These are phyloP conservation scores for Bolboschoenoplectus hybrid DNA, from an alignment of 202 grass and related monocot genomes.

Conservation along the genomic window DNA sequence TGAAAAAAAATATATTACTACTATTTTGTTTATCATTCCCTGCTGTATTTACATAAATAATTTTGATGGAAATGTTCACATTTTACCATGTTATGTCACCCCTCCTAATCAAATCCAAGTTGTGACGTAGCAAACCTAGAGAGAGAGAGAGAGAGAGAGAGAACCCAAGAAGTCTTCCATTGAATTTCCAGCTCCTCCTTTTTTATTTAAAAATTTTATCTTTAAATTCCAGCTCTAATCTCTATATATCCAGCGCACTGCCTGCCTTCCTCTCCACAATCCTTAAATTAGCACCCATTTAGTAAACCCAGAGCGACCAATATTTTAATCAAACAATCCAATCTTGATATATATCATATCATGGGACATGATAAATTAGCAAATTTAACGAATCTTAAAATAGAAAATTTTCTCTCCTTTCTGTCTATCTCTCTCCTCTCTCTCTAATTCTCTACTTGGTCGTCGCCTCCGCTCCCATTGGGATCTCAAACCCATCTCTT, in stretches of 20 bases:
- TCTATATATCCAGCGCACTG: slow-evolving; percentile 27
- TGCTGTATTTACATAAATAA: not conserved
- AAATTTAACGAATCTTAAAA: slow-evolving; percentile 25
- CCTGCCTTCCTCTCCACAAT: not conserved
- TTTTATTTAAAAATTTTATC: not conserved
- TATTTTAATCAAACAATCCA: slow-evolving; percentile 33
- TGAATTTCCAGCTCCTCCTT: slow-evolving; percentile 11
- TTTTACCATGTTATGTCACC: slow-evolving; percentile 7
- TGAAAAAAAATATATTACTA: not conserved
- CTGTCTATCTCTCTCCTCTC: slow-evolving; percentile 30
- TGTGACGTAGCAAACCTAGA: not conserved
- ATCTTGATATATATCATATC: slow-evolving; percentile 18
- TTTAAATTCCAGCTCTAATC: slow-evolving; percentile 16
- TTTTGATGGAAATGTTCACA: slow-evolving; percentile 14
- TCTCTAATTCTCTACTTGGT: slow-evolving; percentile 30
- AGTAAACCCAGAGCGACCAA: slow-evolving; percentile 12
- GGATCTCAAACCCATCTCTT: slow-evolving; percentile 42
- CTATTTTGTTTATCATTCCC: not conserved
- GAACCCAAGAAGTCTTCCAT: not conserved
- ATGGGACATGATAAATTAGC: slow-evolving; percentile 5
- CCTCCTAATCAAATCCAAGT: not conserved
- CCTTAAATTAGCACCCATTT: slow-evolving; percentile 27
- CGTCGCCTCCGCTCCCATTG: slow-evolving; percentile 42
- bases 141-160: slow-evolving; percentile 22
- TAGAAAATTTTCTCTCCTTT: slow-evolving; percentile 33